Conservation (phyloP, 331 rosid species). For the Quercus lobata region DNA sequence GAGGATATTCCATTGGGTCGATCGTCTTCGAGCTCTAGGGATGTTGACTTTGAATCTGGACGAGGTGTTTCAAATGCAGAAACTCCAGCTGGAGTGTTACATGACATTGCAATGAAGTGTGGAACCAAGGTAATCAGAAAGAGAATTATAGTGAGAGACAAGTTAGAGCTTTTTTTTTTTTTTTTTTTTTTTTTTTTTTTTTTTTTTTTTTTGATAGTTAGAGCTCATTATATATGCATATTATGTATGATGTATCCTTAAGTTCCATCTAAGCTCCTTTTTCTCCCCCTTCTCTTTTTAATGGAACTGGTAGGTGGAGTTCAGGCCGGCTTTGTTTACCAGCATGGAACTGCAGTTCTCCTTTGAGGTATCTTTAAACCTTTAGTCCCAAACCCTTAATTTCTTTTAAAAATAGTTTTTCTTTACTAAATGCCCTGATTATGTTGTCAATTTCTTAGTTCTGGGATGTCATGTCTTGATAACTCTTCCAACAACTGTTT, state of each 20-base stretch:
- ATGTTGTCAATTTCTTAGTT: slow-evolving; percentile 7
- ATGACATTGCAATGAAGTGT: slow-evolving; percentile 83
- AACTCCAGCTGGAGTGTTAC: slow-evolving; percentile 59
- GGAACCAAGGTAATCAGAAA: slow-evolving; percentile 72
- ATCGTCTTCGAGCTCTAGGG: slow-evolving; percentile 67
- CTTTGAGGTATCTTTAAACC: slow-evolving; percentile 54
- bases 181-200: too few species aligned
- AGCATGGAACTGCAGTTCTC: slow-evolving; percentile 76
- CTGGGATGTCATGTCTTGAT: slow-evolving; percentile 15
- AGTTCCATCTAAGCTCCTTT: not conserved
- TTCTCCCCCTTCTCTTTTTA: slow-evolving; percentile 1
- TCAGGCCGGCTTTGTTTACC: slow-evolving; percentile 58
- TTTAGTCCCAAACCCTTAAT: slow-evolving; percentile 11
- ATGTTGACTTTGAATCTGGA: slow-evolving; percentile 68
- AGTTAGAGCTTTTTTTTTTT: not conserved
- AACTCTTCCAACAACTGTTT: slow-evolving; percentile 19
- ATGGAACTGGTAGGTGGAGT: slow-evolving; percentile 64
- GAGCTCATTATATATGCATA: slow-evolving; percentile 1
- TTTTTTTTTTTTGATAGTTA: not conserved
- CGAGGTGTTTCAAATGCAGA: slow-evolving; percentile 51
- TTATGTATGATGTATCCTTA: not conserved
- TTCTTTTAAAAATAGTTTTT: slow-evolving; percentile 5
- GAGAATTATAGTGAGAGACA: slow-evolving; percentile 10
- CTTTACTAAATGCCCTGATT: slow-evolving; percentile 5
- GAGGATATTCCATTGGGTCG: slow-evolving; percentile 66